Conservation (phyloP, 257 asterid species). For the Cynanchum wilfordii region DNA sequence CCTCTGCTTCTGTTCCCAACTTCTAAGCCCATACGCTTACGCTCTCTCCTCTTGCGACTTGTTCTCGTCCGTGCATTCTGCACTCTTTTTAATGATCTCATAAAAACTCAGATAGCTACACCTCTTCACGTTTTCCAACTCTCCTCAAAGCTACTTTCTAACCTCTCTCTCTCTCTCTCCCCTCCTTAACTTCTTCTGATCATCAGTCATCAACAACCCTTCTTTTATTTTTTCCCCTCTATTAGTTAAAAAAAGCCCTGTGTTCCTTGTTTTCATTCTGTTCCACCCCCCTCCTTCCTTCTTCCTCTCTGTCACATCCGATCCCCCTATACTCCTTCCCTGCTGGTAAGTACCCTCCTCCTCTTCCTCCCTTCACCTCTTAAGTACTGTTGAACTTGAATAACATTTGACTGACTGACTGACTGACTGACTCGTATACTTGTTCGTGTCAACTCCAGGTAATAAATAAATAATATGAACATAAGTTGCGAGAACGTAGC, state of each 20-base stretch:
- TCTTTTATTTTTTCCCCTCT: not conserved
- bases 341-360: not conserved
- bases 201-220: constrained; percentile 4
- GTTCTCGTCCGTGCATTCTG: constrained; percentile 39
- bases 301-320: not conserved
- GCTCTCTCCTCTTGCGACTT: constrained; percentile 9
- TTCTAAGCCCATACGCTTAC: constrained; percentile 24
- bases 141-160: constrained; percentile 19
- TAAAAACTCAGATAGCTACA: constrained; percentile 17
- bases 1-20: constrained; percentile 25
- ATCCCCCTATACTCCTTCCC: not conserved
- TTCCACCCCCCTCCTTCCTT: not conserved
- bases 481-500: constrained; percentile 46
- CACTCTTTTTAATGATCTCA: constrained; percentile 39
- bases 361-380: no score
- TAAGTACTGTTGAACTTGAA: no score
- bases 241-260: constrained; percentile 12
- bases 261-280: constrained; percentile 4
- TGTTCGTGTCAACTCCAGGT: constrained; percentile 13
- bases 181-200: constrained; percentile 8
- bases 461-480: no score
- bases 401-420: not conserved
- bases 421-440: not conserved
- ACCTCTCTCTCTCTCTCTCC: constrained; percentile 16
- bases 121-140: constrained; percentile 37